Evolutionary conservation across 371 early-diverging fungal species (phyloP).

Genomic region (Zychaea mexicana): DNA sequence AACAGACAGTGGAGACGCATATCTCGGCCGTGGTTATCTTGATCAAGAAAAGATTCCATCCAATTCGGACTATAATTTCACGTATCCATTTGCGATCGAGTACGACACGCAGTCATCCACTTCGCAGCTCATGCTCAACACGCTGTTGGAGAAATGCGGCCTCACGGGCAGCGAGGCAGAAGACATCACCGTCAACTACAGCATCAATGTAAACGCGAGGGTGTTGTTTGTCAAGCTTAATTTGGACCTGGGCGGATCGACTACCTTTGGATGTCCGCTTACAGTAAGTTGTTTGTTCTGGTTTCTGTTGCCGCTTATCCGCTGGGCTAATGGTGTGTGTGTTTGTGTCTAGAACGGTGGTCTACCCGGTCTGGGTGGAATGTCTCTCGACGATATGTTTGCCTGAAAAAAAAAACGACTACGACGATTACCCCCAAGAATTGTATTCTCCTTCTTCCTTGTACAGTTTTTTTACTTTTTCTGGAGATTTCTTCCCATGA

Average conservation of each 20-base stretch:
- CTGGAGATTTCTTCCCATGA: too few relatives aligned
- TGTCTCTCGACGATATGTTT: not conserved
- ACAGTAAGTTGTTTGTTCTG: constrained; percentile 20
- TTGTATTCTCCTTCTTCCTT: not conserved
- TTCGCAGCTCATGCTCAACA: constrained; percentile 44
- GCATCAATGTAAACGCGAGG: constrained; percentile 31
- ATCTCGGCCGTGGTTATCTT: constrained; percentile 46
- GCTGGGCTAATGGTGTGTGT: too few relatives aligned
- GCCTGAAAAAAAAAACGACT: not conserved
- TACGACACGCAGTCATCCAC: constrained; percentile 37
- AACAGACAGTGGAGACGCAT: constrained; percentile 19
- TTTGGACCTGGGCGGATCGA: constrained; percentile 31
- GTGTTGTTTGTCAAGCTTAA: constrained; percentile 42
- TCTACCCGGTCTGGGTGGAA: not conserved
- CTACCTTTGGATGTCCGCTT: constrained; percentile 45
- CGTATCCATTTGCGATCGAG: constrained; percentile 48
- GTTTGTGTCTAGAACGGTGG: constrained; percentile 9
- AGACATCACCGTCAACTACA: constrained; percentile 38
- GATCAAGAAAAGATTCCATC: constrained; percentile 38
- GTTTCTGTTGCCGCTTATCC: not conserved
- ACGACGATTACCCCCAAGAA: too few relatives aligned
- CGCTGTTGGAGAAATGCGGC: constrained; percentile 51
- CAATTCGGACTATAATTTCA: constrained; percentile 40
- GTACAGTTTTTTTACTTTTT: not conserved
- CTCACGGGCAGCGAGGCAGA: constrained; percentile 26